Base-by-base conservation (phyloP, 2,329 filamentous ascomycete species). In the Elsinoe ampelina region DNA sequence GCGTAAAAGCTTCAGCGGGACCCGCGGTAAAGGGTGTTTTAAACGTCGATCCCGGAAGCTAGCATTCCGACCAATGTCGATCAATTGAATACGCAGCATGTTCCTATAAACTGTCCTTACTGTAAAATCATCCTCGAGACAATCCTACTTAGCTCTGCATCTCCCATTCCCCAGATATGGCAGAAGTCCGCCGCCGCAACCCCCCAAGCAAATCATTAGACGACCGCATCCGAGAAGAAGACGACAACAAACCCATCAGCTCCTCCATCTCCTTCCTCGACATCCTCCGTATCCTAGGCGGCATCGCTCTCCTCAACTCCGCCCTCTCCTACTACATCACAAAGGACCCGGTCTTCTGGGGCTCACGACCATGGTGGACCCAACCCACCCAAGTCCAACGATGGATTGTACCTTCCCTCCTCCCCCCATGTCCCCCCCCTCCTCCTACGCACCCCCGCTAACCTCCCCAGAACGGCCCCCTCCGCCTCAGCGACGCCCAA, bases 401-500 rank as follows among this genome's bases (percentile, higher is more conserved):
- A 32, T 80, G 82, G 65, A 67, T 85, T 58, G 85, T 89, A 75
- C 50, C 80, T 71, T 32, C 38, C 20, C 20, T 36, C 17, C 13
- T 20, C 38, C 39, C 57, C 54, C 54, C 54, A 17, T 55, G 54
- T 13, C 58, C 58, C 30, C 47, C 47, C n/a, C n/a, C n/a, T 13
- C 58, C 58, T n/a, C 47, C 30, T 35, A 17, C 17, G 32, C 20
- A 17, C 35, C 47, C 26, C 55, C 22, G 56, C 56, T 56, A 11
- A 59, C 59, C 36, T 12, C 60, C 59, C 47, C 63, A 78, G 75
- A 68, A 71, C 61, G 75, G 77, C 3, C 87, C 89, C 12, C 61
- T 87, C 52, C 75, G 80, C 67, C 78, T 97, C 38, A 95, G 89
- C 1, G 85, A 87, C 57, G 75, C 77, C 17, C 78, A 96, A 70